A percentile compares a stretch with the other conserved stretches of the same genome.
These are phyloP conservation scores for Clausena lansium DNA, from an alignment of 345 rosid species.

Conservation along the genomic window DNA sequence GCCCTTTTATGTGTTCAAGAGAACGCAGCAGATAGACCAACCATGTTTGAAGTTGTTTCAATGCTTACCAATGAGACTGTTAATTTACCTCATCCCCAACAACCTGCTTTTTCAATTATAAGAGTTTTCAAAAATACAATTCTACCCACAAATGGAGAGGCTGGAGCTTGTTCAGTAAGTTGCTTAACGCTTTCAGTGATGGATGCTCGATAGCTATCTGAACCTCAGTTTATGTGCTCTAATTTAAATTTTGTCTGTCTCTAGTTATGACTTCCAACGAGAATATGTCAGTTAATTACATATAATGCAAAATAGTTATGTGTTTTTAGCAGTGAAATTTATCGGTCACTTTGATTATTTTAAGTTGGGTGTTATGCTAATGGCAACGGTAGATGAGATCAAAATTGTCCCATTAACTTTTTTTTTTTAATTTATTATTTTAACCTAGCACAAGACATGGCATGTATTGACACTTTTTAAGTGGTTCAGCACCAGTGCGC, in stretches of 20 bases:
- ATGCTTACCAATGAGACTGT: constrained; percentile 23
- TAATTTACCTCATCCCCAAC: constrained; percentile 15
- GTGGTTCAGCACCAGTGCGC: no score
- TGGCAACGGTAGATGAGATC: no score
- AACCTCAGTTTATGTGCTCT: neutral
- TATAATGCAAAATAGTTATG: no score
- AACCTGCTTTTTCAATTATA: constrained; percentile 21
- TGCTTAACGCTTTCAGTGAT: neutral
- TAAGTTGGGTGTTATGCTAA: no score
- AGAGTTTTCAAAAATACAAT: neutral
- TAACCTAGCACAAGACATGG: no score
- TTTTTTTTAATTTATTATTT: no score
- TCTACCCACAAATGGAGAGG: neutral
- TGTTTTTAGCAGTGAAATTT: no score
- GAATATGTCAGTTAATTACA: neutral
- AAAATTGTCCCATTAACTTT: no score
- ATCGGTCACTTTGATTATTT: no score
- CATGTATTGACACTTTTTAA: no score
- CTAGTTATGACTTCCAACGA: neutral
- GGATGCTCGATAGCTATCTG: neutral
- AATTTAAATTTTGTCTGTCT: neutral
- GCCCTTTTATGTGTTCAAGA: constrained; percentile 24
- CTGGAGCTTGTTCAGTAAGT: neutral
- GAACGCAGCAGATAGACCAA: constrained; percentile 24
- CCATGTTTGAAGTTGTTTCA: constrained; percentile 18